Evolutionary conservation across 257 asterid species (phyloP).

Genomic region (Solanum gandarillasii): DNA sequence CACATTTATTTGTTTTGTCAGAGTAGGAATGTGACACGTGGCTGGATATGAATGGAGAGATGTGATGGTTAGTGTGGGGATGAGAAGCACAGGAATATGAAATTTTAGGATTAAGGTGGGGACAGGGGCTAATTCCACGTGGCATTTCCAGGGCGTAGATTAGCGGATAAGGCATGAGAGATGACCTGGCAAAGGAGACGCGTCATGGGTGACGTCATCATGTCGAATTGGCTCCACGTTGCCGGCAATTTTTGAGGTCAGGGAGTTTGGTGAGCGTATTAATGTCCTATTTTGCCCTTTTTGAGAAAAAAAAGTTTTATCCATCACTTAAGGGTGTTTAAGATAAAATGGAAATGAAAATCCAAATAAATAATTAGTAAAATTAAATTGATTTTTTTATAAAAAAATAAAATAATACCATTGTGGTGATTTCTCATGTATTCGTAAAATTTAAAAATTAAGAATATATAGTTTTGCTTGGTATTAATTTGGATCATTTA

Average conservation of each 20-base stretch:
- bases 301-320: neutral
- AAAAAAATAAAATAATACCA: no score
- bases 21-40: neutral
- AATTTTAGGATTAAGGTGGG: neutral
- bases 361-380: neutral
- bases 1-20: neutral
- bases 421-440: neutral
- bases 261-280: neutral
- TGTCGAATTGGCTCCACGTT: neutral
- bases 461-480: neutral
- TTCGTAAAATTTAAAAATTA: neutral
- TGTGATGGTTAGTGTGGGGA: neutral
- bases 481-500: neutral
- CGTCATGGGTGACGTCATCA: slow-evolving; percentile 10
- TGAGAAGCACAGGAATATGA: neutral
- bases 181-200: neutral
- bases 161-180: slow-evolving; percentile 18
- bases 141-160: slow-evolving; percentile 6
- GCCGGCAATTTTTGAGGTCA: neutral
- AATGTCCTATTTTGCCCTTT: neutral
- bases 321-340: neutral
- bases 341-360: neutral
- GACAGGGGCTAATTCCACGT: slow-evolving; percentile 1
- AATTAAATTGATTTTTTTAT: no score
- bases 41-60: neutral